Evolutionary conservation across 495 filamentous ascomycete species (phyloP), one percentile per base, ranked within the genome.

Genomic region (Hypoxylon trugodes): DNA sequence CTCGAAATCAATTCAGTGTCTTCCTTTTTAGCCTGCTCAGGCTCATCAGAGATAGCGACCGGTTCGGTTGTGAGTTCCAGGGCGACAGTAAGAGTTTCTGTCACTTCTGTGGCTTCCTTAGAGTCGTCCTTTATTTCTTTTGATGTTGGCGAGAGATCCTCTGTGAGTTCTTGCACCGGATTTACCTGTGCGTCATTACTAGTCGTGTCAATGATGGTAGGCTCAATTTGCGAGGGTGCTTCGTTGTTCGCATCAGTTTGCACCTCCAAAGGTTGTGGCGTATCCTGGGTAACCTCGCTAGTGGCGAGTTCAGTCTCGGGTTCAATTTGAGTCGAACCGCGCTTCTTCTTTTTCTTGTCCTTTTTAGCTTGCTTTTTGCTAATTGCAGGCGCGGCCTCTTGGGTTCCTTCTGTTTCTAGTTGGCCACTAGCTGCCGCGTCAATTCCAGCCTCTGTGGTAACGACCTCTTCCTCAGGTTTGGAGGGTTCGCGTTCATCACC

Each of bases 331-430:
- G 28, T n/a, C 46, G 62, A 53, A 24, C 28, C 57, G 35, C 18
- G 52, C 28, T 63, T 65, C 48, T 69, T 48, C 24, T 62, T 49
- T 41, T 46, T 46, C 45, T 48, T 48, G 45, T 59, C 57, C 30
- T 61, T 56, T 28, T 47, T 65, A 8, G 49, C 40, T 21, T 62
- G 37, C 22, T 59, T 46, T 10, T 65, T 43, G 61, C 30, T 42
- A 18, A 47, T n/a, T 8, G 18, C 36, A n/a, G 51, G 16, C 37
- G 60, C 50, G 24, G 48, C 15, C 8, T 65, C 66, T 12, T 50
- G 43, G 45, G 51, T 32, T 45, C 45, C 33, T 7, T 35, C 45
- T 37, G 66, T 46, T n/a, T 48, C 36, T 13, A 59, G 25, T 16
- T 58, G 38, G 12, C 37, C 32, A 21, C 52, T 48, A 36, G 37